Evolutionary conservation across 768 basidiomycete species (phyloP).

Genomic region (Pisolithus albus): DNA sequence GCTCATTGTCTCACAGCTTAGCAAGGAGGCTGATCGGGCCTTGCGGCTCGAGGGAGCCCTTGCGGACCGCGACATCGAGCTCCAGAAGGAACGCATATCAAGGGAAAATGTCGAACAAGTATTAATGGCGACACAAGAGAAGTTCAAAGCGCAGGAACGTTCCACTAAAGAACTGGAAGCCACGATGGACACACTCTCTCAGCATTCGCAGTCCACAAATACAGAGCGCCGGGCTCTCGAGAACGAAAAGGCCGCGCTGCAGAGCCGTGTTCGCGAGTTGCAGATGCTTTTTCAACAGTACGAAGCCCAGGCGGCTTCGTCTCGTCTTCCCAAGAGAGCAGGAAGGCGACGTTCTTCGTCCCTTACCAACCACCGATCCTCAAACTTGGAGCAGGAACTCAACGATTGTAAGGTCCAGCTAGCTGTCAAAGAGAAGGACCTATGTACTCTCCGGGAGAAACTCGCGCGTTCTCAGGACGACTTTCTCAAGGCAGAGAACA

Average conservation of each 20-base stretch:
- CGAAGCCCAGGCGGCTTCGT: slow-evolving; percentile 26
- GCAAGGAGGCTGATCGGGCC: slow-evolving; percentile 48
- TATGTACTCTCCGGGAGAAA: slow-evolving; percentile 40
- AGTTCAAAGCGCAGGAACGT: slow-evolving; percentile 43
- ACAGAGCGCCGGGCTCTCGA: slow-evolving; percentile 41
- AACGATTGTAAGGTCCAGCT: slow-evolving; percentile 39
- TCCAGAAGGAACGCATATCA: slow-evolving; percentile 47
- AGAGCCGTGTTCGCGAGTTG: slow-evolving; percentile 53
- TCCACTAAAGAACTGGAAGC: slow-evolving; percentile 49
- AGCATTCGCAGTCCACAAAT: slow-evolving; percentile 42
- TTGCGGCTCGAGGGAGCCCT: slow-evolving; percentile 49
- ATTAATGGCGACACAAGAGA: slow-evolving; percentile 42
- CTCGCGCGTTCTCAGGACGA: slow-evolving; percentile 43
- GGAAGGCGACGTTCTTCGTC: slow-evolving; percentile 55
- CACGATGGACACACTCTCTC: slow-evolving; percentile 48
- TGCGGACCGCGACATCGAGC: slow-evolving; percentile 44
- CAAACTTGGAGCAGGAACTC: slow-evolving; percentile 51
- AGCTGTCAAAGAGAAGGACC: slow-evolving; percentile 37
- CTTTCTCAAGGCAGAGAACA: slow-evolving; percentile 50
- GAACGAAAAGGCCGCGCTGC: slow-evolving; percentile 51
- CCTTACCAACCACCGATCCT: slow-evolving; percentile 42
- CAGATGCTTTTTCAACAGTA: slow-evolving; percentile 36
- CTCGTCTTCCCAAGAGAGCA: slow-evolving; percentile 27
- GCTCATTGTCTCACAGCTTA: slow-evolving; percentile 36
- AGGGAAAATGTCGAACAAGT: slow-evolving; percentile 48